phyloP scores from a whole-genome alignment of 345 rosid genomes.

The Rhizophora mangle region DNA sequence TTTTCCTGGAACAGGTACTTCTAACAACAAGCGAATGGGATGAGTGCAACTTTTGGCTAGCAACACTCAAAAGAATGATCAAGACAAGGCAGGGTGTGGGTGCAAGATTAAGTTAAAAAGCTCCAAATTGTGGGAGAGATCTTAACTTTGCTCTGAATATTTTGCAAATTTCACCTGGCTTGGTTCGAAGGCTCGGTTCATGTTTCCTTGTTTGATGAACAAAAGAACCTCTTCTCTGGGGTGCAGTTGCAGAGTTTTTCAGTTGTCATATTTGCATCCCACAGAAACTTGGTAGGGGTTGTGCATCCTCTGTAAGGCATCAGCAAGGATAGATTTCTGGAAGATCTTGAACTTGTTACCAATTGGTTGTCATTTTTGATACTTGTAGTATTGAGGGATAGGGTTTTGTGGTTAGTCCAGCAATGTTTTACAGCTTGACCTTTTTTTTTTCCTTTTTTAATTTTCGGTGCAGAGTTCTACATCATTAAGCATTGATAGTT shows the following conservation, averaged over 20 bases:
- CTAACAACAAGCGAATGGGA: slow-evolving; percentile 99
- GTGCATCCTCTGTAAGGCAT: slow-evolving; percentile 13
- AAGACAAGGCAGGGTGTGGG: slow-evolving; percentile 71
- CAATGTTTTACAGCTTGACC: slow-evolving; percentile 4
- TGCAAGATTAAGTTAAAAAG: slow-evolving; percentile 45
- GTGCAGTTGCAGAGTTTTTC: slow-evolving; percentile 19
- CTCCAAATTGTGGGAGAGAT: background rate
- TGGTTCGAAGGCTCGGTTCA: background rate
- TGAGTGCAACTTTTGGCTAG: slow-evolving; percentile 96
- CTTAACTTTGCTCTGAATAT: slow-evolving; percentile 8
- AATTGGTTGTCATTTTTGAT: slow-evolving; percentile 13
- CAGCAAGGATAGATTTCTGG: slow-evolving; percentile 27
- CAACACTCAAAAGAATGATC: slow-evolving; percentile 88
- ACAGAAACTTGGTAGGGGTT: slow-evolving; percentile 13
- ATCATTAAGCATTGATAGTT: background rate
- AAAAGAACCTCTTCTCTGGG: slow-evolving; percentile 20
- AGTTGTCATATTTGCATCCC: slow-evolving; percentile 10
- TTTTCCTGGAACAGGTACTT: slow-evolving; percentile 49
- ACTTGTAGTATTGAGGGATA: slow-evolving; percentile 30
- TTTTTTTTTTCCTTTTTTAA: background rate
- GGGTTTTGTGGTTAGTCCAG: slow-evolving; percentile 17
- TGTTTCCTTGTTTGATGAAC: slow-evolving; percentile 18
- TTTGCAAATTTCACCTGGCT: slow-evolving; percentile 15
- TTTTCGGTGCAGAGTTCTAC: slow-evolving; percentile 10
- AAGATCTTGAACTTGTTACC: slow-evolving; percentile 5